These are phyloP conservation scores for Mycena belliarum DNA, from an alignment of 768 basidiomycete genomes.

Conservation along the genomic window DNA sequence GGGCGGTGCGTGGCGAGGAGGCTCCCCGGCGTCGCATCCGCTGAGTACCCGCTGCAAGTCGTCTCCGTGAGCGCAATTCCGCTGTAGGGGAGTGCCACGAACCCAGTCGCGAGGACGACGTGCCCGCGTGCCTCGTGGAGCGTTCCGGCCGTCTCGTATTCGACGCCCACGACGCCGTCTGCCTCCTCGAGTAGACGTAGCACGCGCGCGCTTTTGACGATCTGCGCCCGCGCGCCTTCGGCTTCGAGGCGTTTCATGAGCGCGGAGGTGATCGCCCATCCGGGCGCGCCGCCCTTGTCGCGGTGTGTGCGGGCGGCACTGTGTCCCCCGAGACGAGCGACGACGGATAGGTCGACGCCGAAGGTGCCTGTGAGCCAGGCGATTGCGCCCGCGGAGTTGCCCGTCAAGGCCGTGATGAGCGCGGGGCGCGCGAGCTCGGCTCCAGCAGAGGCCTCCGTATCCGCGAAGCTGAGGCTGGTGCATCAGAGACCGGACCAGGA, in stretches of 20 bases:
- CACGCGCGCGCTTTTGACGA: conserved; percentile 26
- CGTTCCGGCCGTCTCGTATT: conserved; percentile 23
- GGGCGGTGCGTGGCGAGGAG: conserved; percentile 25
- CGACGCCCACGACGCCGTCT: conserved; percentile 25
- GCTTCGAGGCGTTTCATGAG: conserved; percentile 26
- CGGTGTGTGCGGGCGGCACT: conserved; percentile 26
- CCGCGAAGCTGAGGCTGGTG: conserved; percentile 16
- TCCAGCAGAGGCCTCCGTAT: conserved; percentile 26
- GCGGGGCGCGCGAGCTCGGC: conserved; percentile 22
- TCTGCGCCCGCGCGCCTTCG: conserved; percentile 8
- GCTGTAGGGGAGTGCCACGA: not conserved
- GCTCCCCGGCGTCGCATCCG: conserved; percentile 25
- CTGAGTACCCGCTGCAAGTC: conserved; percentile 27
- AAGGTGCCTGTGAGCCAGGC: conserved; percentile 26
- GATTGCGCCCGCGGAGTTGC: conserved; percentile 27
- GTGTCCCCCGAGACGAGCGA: conserved; percentile 28
- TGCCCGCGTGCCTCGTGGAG: conserved; percentile 9
- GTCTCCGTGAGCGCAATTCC: not conserved
- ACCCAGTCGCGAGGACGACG: conserved; percentile 28
- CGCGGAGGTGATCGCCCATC: conserved; percentile 28
- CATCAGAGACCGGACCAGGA: not conserved
- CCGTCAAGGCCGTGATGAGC: conserved; percentile 27
- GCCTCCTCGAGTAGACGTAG: conserved; percentile 22
- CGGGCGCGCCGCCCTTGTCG: conserved; percentile 27
- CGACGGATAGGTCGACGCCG: conserved; percentile 28